Evolutionary conservation across 345 rosid species (phyloP), one percentile per base, ranked within the genome.

Genomic region (Brassica napus): DNA sequence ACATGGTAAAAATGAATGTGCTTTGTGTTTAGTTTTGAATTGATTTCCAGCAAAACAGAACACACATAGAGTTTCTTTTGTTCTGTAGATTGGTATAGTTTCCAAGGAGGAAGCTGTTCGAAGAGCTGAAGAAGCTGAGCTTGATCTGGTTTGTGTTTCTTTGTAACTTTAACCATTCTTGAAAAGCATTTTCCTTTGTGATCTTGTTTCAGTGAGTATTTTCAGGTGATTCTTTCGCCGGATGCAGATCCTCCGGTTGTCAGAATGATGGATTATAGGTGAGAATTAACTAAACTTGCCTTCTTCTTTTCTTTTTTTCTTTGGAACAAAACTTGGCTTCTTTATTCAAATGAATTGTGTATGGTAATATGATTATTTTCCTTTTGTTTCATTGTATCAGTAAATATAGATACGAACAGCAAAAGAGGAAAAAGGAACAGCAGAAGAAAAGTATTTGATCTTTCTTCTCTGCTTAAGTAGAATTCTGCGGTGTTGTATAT

Each of bases 241-340:
- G 97, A 95, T 80, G 94, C 96, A 1, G 97, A 95, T 78, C 98
- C 97, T 77, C 99, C 94, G 0, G 97, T 95, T 79, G 86, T 91
- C 75, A 86, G 85, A 88, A 91, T 90, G 84, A 93, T 91, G 97
- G 97, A 95, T 86, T 95, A 87, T 86, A 91, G 82, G 98, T 89
- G 83, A 65, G 7, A 32, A 8, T 26, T 15, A 12, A 26, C 11
- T 68, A 0, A 44, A 62, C 49, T 1, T 28, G 6, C 8, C 5
- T 68, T 49, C 24, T 55, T 69, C 55, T 68, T 23, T 23, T 23
- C 24, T 23, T 23, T 23, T 23, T 23, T 23, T 23, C 1, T 23
- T 23, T 23, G 24, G 24, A 23, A 23, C 24, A 23, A 23, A 23
- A 23, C 24, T 23, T 23, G 24, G 24, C 24, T 23, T 23, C 24